phyloP scores from a whole-genome alignment of 1,284 basidiomycete species.

The Cystobasidium pallidum region DNA sequence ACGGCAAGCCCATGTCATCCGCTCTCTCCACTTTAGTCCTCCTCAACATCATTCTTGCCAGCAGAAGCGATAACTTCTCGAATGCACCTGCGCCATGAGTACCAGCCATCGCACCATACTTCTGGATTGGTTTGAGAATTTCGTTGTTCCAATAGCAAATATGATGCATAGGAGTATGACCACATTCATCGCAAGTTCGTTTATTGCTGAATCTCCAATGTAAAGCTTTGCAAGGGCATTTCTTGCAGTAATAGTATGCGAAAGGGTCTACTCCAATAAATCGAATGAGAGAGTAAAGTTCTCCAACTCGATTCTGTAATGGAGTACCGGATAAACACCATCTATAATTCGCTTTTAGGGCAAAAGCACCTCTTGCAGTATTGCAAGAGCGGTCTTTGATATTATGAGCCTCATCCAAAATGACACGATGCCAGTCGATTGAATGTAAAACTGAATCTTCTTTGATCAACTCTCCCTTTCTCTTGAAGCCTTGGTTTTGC shows the following conservation, averaged over 20 bases:
- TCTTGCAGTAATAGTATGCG: constrained; percentile 86
- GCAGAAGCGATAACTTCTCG: constrained; percentile 78
- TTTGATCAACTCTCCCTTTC: constrained; percentile 80
- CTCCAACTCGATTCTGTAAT: constrained; percentile 68
- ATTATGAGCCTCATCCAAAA: constrained; percentile 95
- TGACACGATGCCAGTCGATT: constrained; percentile 73
- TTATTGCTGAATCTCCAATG: constrained; percentile 89
- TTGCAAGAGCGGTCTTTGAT: constrained; percentile 90
- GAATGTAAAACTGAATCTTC: constrained; percentile 85
- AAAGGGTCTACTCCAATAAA: constrained; percentile 68
- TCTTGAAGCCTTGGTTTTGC: constrained; percentile 87
- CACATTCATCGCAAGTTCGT: constrained; percentile 83
- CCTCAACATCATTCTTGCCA: constrained; percentile 96
- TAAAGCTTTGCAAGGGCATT: constrained; percentile 78
- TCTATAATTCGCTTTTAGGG: constrained; percentile 74
- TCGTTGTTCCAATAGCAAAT: constrained; percentile 83
- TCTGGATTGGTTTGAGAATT: constrained; percentile 91
- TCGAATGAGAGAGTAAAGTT: constrained; percentile 91
- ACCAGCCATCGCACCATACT: constrained; percentile 64
- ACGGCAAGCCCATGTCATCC: constrained; percentile 93
- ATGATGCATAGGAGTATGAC: constrained; percentile 93
- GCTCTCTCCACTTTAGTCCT: constrained; percentile 77
- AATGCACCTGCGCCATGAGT: constrained; percentile 79
- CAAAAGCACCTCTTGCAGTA: constrained; percentile 94
- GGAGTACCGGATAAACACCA: constrained; percentile 99